Percentiles rank a stretch among this genome's conserved stretches.
These are phyloP conservation scores for Cutaneotrichosporon sp. DNA, from an alignment of 1,284 basidiomycete genomes.

Conservation along the genomic window DNA sequence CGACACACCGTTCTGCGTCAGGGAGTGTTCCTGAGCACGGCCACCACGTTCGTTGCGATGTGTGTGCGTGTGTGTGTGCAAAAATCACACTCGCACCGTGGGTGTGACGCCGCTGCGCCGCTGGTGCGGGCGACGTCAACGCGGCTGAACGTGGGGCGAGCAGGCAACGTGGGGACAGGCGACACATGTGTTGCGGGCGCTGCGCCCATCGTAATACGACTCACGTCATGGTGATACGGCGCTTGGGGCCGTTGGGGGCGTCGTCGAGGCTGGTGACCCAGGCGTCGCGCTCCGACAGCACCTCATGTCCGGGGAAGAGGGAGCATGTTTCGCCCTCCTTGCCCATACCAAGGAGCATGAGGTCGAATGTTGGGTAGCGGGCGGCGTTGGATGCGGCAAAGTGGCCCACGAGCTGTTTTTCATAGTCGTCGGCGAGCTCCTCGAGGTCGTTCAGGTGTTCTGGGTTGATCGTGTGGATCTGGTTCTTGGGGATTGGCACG, in stretches of 20 bases:
- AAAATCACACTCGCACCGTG: no score
- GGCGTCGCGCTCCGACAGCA: conserved; percentile 75
- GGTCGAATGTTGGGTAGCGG: conserved; percentile 89
- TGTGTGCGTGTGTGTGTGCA: no score
- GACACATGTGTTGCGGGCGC: no score
- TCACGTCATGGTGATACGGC: conserved; percentile 75
- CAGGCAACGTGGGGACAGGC: no score
- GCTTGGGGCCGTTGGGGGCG: conserved; percentile 87
- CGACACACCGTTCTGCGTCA: neutral
- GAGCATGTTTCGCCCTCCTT: conserved; percentile 95
- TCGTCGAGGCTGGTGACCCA: conserved; percentile 95
- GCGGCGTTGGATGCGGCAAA: conserved; percentile 87
- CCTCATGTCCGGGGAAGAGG: conserved; percentile 85
- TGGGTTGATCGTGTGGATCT: conserved; percentile 87
- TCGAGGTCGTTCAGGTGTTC: conserved; percentile 63
- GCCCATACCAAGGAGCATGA: conserved; percentile 88
- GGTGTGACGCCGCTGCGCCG: no score
- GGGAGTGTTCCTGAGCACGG: no score
- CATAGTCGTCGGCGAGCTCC: conserved; percentile 86
- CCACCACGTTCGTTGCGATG: no score
- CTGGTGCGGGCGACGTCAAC: no score
- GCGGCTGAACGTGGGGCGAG: no score
- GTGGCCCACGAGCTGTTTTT: conserved; percentile 81
- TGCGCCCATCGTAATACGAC: conserved; percentile 5
- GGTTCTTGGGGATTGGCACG: conserved; percentile 63